phyloP scores from a whole-genome alignment of 495 filamentous ascomycete genomes.

The Chaetomidium leptoderma region DNA sequence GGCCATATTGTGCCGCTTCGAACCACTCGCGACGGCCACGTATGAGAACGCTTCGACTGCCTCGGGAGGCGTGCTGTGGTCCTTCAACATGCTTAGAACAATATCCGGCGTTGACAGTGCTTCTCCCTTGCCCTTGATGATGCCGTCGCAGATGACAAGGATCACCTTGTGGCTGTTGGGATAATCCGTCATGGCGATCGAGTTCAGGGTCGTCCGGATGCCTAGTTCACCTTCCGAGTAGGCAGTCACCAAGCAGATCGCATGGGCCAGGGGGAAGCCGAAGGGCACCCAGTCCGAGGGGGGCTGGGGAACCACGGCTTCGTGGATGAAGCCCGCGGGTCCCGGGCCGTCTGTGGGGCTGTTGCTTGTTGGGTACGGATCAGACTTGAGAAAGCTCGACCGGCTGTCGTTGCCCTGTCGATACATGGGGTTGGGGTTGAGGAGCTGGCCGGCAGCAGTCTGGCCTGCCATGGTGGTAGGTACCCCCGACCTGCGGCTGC shows the following conservation, averaged over 20 bases:
- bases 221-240: conserved; percentile 96
- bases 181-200: conserved; percentile 95
- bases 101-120: conserved; percentile 84
- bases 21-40: conserved; percentile 91
- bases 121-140: conserved; percentile 96
- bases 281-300: conserved; percentile 95
- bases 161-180: conserved; percentile 98
- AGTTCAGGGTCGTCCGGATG: conserved; percentile 89
- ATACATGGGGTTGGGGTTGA: conserved; percentile 69
- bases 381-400: conserved; percentile 48
- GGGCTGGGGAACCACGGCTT: conserved; percentile 94
- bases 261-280: conserved; percentile 88
- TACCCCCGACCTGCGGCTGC: conserved; percentile 42
- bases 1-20: conserved; percentile 98
- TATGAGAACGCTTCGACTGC: conserved; percentile 90
- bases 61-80: conserved; percentile 70
- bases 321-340: conserved; percentile 92
- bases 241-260: conserved; percentile 91
- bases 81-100: conserved; percentile 88
- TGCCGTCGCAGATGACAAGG: conserved; percentile 92
- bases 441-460: conserved; percentile 71
- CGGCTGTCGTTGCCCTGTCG: conserved; percentile 67
- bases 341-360: conserved; percentile 68
- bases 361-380: conserved; percentile 49
- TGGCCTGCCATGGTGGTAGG: conserved; percentile 97